Conservation (phyloP, 2,329 filamentous ascomycete genomes). For the Curvularia eragrostidis region DNA sequence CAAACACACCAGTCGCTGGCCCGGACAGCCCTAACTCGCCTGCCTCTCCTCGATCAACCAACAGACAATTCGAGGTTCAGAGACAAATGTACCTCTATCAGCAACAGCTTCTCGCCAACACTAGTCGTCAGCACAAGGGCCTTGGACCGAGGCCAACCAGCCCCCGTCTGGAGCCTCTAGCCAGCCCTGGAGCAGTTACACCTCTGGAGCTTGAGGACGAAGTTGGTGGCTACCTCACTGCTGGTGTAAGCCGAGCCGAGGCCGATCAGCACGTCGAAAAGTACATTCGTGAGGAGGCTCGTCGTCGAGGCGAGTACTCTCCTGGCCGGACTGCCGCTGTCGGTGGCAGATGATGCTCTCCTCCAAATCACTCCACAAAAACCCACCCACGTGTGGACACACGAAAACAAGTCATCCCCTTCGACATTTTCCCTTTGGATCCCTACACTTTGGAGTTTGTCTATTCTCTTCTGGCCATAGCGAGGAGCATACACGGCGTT, state of each 20-base stretch:
- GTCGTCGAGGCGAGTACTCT: slow-evolving; percentile 46
- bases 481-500: slow-evolving; percentile 45
- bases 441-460: slow-evolving; percentile 20
- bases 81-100: slow-evolving; percentile 58
- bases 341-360: slow-evolving; percentile 42
- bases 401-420: slow-evolving; percentile 3
- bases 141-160: slow-evolving; percentile 51
- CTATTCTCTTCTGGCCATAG: slow-evolving; percentile 11
- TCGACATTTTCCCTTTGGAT: slow-evolving; percentile 4
- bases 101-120: slow-evolving; percentile 51
- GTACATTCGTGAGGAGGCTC: slow-evolving; percentile 55
- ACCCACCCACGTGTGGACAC: slow-evolving; percentile 4
- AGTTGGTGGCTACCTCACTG: slow-evolving; percentile 55
- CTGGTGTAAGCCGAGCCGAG: slow-evolving; percentile 51
- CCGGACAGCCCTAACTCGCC: slow-evolving; percentile 53
- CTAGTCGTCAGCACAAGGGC: slow-evolving; percentile 33
- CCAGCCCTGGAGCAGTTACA: slow-evolving; percentile 60
- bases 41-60: slow-evolving; percentile 50
- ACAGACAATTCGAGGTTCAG: slow-evolving; percentile 58
- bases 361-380: slow-evolving; percentile 17
- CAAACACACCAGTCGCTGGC: slow-evolving; percentile 48
- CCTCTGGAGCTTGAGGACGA: slow-evolving; percentile 58
- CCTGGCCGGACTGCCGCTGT: slow-evolving; percentile 39
- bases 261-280: slow-evolving; percentile 53
- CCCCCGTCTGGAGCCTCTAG: slow-evolving; percentile 57